Base-by-base conservation (phyloP, 129 eudicot genomes). In the Gnaphalium uliginosum region DNA sequence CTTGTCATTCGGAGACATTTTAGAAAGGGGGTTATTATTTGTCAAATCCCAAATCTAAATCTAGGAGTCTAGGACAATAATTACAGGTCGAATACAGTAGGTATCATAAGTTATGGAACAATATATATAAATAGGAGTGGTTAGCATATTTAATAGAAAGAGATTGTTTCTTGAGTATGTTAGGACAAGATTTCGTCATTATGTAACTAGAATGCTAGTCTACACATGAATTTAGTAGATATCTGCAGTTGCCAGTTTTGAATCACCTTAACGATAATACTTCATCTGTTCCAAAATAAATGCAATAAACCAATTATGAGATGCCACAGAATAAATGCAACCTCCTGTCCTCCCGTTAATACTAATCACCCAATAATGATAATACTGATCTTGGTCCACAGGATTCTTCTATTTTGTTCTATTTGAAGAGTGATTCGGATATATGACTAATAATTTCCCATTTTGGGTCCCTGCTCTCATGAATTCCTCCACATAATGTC, bases 41-140 rank as follows among this genome's bases (percentile, higher is more conserved):
- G 43, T 50, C 41, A 69, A 50, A 69, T 69, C 61, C 60, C 7
- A 50, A 69, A 48, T 69, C 61, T 25, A 17, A 50, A 22, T 69
- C 39, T 69, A 48, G 60, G 41, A 69, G 39, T 33, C 39, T 5
- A 6, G 9, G 39, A 33, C 61, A 19, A 19, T 66, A 21, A 56
- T 56, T 63, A 30, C 4, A 64, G 69, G 41, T 27, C 11, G 22
- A 25, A 46, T 17, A 4, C 9, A 30, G 43, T 30, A 29, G 43
- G 22, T 30, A 6, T 30, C 29, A 33, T 59, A 8, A 59, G 14
- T 59, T 19, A 65, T 65, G 56, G 10, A 35, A 39, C 54, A 67
- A 7, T 67, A 24, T 67, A 24, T 70, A 70, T 70, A 24, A 60
- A 25, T 21, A 56, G 4, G 46, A 8, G 46, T 74, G 59, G 8